These are phyloP conservation scores for Arctostaphylos glauca DNA, from an alignment of 148 eudicot genomes.

Conservation along the genomic window DNA sequence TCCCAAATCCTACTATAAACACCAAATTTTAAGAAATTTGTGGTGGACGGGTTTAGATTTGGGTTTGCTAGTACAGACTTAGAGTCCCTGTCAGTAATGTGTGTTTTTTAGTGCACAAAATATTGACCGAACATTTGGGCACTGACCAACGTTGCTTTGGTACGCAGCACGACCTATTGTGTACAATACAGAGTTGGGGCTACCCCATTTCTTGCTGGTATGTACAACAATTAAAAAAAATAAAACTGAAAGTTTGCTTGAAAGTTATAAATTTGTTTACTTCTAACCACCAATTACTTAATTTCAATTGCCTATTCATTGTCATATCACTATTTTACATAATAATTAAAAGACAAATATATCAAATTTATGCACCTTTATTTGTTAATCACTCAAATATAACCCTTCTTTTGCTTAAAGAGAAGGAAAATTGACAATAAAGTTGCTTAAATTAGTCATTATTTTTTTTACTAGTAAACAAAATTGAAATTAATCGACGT, in stretches of 20 bases:
- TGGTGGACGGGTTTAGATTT: too few relatives aligned
- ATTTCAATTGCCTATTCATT: background rate
- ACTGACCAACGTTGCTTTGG: too few relatives aligned
- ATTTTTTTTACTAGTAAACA: background rate
- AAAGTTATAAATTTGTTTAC: background rate
- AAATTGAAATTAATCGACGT: background rate
- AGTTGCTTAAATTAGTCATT: background rate
- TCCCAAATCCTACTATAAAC: too few relatives aligned
- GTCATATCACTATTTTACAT: background rate
- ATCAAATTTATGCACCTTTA: background rate
- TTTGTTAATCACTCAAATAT: background rate
- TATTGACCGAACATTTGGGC: too few relatives aligned
- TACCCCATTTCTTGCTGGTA: too few relatives aligned
- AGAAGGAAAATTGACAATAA: background rate
- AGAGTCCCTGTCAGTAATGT: too few relatives aligned
- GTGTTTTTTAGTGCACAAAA: too few relatives aligned
- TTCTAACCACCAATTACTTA: background rate
- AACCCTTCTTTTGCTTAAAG: constrained; percentile 1
- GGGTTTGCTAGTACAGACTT: too few relatives aligned
- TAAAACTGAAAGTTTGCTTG: background rate
- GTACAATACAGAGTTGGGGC: too few relatives aligned
- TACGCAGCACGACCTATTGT: too few relatives aligned
- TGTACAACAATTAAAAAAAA: background rate
- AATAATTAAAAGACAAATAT: background rate
- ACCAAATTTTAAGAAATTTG: too few relatives aligned